phyloP scores from a whole-genome alignment of 1,139 yeast genomes.

The Sugiyamaella pinicola region DNA sequence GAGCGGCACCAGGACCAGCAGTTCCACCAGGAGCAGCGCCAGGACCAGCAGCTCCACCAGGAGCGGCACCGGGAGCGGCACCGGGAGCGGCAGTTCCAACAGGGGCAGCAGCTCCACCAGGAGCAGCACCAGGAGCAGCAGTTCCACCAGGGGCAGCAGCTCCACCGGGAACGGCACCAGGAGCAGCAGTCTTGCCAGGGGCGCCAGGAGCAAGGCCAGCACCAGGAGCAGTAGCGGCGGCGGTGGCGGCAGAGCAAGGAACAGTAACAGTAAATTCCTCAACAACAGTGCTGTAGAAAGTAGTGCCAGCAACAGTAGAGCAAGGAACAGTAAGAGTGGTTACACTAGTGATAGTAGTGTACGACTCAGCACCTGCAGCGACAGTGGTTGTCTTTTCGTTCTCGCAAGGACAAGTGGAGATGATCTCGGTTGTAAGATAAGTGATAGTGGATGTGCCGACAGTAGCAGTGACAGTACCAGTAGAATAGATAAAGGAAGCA shows the following conservation, averaged over 20 bases:
- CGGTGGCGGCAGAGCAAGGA: neutral
- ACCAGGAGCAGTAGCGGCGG: conserved; percentile 8
- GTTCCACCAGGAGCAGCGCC: conserved; percentile 12
- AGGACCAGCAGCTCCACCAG: conserved; percentile 5
- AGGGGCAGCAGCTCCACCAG: conserved; percentile 8
- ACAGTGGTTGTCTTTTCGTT: conserved; percentile 16
- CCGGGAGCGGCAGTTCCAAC: conserved; percentile 5
- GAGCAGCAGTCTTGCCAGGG: neutral
- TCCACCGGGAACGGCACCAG: conserved; percentile 9
- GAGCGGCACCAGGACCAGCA: conserved; percentile 12
- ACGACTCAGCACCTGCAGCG: conserved; percentile 10
- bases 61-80: conserved; percentile 7
- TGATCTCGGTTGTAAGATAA: conserved; percentile 17
- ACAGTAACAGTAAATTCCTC: neutral
- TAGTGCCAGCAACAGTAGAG: conserved; percentile 6
- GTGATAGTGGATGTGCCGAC: conserved; percentile 21
- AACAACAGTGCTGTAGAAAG: neutral
- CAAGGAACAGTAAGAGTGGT: conserved; percentile 19
- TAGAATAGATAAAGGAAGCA: conserved; percentile 15
- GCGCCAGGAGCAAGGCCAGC: conserved; percentile 2
- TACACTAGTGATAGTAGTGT: conserved; percentile 9
- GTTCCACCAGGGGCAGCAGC: conserved; percentile 9
- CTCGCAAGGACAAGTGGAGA: conserved; percentile 22
- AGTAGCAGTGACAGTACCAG: conserved; percentile 18
- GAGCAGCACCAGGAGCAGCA: conserved; percentile 7